A percentile compares a stretch with the other conserved stretches of the same genome.
These are phyloP conservation scores for Tricladium varicosporioides DNA, from an alignment of 2,329 filamentous ascomycete species.

Conservation along the genomic window DNA sequence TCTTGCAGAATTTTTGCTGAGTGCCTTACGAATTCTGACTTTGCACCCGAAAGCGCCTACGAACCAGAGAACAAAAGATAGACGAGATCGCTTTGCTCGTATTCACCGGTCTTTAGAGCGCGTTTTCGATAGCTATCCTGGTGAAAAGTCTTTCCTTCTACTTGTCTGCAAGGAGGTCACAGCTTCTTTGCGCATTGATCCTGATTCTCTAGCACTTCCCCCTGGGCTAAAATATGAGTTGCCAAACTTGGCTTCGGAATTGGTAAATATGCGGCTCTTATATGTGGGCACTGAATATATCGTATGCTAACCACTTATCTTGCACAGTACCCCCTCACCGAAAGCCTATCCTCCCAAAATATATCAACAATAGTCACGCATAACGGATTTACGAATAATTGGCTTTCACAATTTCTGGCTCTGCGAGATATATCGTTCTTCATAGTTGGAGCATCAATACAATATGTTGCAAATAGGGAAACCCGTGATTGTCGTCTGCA, in stretches of 20 bases:
- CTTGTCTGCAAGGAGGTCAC: constrained; percentile 39
- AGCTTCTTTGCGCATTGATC: constrained; percentile 35
- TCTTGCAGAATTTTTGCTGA: constrained; percentile 38
- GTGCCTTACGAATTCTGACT: constrained; percentile 38
- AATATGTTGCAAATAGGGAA: constrained; percentile 38
- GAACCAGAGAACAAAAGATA: constrained; percentile 35
- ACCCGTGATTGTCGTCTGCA: constrained; percentile 36
- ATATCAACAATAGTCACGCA: constrained; percentile 36
- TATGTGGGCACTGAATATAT: neutral
- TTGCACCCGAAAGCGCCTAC: constrained; percentile 39
- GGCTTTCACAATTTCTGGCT: constrained; percentile 40
- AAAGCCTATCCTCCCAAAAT: constrained; percentile 36
- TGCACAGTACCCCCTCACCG: constrained; percentile 38
- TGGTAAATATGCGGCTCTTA: constrained; percentile 30
- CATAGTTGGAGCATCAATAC: constrained; percentile 39
- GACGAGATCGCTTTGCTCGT: constrained; percentile 39
- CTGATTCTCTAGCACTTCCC: constrained; percentile 36
- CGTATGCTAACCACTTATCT: neutral
- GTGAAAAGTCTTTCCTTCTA: constrained; percentile 39
- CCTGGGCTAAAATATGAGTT: constrained; percentile 34
- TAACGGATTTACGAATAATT: constrained; percentile 33
- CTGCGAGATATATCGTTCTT: constrained; percentile 41
- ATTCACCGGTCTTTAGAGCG: constrained; percentile 39
- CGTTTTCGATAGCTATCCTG: constrained; percentile 40
- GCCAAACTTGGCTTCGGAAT: constrained; percentile 37